Evolutionary conservation across 305 asterid genomes (phyloP), one percentile per base, ranked within the genome.

Genomic region (Plantago lanceolata): DNA sequence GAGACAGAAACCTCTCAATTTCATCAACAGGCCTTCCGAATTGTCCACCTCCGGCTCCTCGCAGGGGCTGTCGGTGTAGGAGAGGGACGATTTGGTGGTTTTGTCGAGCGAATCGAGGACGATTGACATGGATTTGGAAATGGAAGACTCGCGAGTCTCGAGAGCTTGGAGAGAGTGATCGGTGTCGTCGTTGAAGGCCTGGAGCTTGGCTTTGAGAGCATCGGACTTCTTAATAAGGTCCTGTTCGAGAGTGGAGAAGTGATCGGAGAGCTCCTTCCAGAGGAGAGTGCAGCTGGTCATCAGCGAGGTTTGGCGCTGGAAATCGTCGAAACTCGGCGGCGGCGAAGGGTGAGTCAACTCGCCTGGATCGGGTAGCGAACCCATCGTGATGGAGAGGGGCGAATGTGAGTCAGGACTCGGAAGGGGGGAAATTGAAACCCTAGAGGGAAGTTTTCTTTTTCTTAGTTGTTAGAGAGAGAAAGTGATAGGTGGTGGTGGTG

Each of bases 231-330:
- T 75, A 58, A 82, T 76, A 20, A 93, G 84, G 79, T 89, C 90
- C 75, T 87, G 91, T 54, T 93, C 98, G 3, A 93, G 88, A 0
- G 95, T 73, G 19, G 84, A 74, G 86, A 93, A 93, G 64, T 93
- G 98, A 74, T 93, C 98, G 68, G 98, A 87, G 63, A 93, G 90
- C 33, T 93, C 98, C 56, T 89, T 93, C 98, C 98, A 93, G 47
- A 93, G 95, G 21, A 93, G 94, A 3, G 98, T 93, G 72, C 98
- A 93, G 81, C 96, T 87, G 12, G 98, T 93, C 98, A 93, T 93
- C 44, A 89, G 80, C 31, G 98, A 93, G n/a, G 98, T 78, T 75
- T 93, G 98, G 63, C 97, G 84, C 83, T 89, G 96, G 68, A 93
- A 93, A 54, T 93, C 97, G 68, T 93, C 98, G 78, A 89, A 86